Conservation (phyloP, 164 flowering plant species). For the Aristolochia californica region DNA sequence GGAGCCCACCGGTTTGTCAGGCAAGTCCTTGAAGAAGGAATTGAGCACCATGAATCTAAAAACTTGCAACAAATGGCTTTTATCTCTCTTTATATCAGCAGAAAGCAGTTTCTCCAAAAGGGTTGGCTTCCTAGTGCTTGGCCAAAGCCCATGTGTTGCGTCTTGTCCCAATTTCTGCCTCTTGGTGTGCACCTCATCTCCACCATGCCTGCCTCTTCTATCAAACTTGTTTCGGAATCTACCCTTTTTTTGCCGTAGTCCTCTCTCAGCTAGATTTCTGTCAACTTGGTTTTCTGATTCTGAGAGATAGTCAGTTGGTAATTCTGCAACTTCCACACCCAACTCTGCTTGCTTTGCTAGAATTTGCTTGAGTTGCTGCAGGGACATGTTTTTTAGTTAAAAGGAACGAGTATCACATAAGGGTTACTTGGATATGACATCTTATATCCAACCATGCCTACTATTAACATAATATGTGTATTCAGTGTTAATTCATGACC, state of each 20-base stretch:
- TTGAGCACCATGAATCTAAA: slow-evolving; percentile 73
- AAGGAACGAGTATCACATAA: neutral
- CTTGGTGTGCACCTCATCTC: slow-evolving; percentile 24
- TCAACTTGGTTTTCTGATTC: slow-evolving; percentile 34
- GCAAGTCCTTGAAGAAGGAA: slow-evolving; percentile 54
- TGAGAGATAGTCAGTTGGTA: slow-evolving; percentile 59
- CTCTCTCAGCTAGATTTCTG: slow-evolving; percentile 13
- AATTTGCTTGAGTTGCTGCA: slow-evolving; percentile 87
- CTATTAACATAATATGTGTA: neutral
- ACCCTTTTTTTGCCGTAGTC: slow-evolving; percentile 19
- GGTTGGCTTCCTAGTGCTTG: slow-evolving; percentile 34
- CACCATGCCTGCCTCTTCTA: slow-evolving; percentile 28
- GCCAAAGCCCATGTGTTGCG: slow-evolving; percentile 14
- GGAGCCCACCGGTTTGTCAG: slow-evolving; percentile 46
- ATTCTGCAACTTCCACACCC: slow-evolving; percentile 86
- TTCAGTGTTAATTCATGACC: no score
- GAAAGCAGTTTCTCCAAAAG: slow-evolving; percentile 76
- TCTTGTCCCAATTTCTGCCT: slow-evolving; percentile 23
- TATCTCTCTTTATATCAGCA: slow-evolving; percentile 60
- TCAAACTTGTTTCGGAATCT: slow-evolving; percentile 37
- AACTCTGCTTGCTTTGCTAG: slow-evolving; percentile 84
- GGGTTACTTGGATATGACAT: neutral
- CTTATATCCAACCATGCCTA: neutral
- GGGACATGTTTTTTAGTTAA: neutral
- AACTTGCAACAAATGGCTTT: slow-evolving; percentile 56